Percentiles rank a stretch among this genome's conserved stretches.
Conservation (phyloP, 257 asterid genomes). For the Solanum pinnatisectum region DNA sequence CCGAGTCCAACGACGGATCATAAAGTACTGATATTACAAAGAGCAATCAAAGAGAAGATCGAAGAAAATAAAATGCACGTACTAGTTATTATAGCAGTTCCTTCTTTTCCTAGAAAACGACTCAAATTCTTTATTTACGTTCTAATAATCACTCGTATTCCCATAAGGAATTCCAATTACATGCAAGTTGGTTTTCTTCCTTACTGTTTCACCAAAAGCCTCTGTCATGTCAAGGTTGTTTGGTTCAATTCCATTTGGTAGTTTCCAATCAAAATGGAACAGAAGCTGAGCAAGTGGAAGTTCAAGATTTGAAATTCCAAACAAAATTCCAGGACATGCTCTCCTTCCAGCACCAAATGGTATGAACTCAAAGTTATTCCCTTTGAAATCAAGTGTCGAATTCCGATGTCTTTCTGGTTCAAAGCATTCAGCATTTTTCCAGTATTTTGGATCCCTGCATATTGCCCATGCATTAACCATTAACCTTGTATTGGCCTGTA, state of each 20-base stretch:
- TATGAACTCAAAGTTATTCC: conserved; percentile 10
- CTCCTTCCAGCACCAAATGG: conserved; percentile 31
- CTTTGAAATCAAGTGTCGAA: conserved; percentile 16
- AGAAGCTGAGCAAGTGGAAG: conserved; percentile 18
- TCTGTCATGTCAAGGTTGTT: conserved; percentile 22
- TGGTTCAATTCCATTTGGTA: conserved; percentile 7
- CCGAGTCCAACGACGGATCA: neutral
- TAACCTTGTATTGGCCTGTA: conserved; percentile 10
- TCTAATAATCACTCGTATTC: neutral
- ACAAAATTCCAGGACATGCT: conserved; percentile 24
- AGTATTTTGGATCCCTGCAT: conserved; percentile 16
- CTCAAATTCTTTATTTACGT: neutral
- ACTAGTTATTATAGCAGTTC: neutral
- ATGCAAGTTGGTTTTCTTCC: conserved; percentile 7
- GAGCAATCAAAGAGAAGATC: neutral
- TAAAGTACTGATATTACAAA: neutral
- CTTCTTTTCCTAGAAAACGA: neutral
- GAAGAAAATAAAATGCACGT: neutral
- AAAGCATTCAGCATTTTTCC: conserved; percentile 7
- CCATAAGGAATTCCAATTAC: conserved; percentile 7
- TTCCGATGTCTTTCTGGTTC: conserved; percentile 13
- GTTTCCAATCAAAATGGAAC: conserved; percentile 25
- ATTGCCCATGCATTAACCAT: conserved; percentile 26
- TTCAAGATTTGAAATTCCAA: conserved; percentile 11
- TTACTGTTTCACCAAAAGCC: conserved; percentile 1